Percentiles rank a stretch among this genome's conserved stretches.
phyloP scores from a whole-genome alignment of 352 stramenopile species.

The Pythium angustatum region DNA sequence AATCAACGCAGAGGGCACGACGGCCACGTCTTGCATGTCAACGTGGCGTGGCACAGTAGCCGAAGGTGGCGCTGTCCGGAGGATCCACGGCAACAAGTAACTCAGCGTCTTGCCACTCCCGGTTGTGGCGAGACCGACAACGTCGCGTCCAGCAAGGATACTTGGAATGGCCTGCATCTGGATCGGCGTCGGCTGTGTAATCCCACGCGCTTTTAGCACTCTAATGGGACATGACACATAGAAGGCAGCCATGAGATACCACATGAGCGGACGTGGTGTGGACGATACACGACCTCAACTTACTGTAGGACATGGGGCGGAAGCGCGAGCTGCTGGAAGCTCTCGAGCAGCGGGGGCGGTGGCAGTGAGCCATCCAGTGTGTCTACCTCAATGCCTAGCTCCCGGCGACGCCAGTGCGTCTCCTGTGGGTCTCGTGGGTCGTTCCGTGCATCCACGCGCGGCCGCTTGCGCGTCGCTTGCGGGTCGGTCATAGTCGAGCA shows the following conservation, averaged over 20 bases:
- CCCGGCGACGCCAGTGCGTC: constrained; percentile 47
- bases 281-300: not conserved
- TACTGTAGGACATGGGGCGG: constrained; percentile 28
- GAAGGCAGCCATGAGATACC: not conserved
- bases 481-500: no score
- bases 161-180: constrained; percentile 95
- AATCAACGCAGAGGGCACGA: constrained; percentile 69
- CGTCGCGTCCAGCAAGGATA: constrained; percentile 83
- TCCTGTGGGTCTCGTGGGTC: constrained; percentile 33
- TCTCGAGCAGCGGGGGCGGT: constrained; percentile 30
- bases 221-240: constrained; percentile 14
- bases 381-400: constrained; percentile 49
- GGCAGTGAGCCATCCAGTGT: constrained; percentile 24
- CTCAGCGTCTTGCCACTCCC: constrained; percentile 95
- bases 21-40: constrained; percentile 29
- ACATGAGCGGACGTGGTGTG: not conserved
- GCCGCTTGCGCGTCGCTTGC: not conserved
- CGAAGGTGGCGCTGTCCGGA: not conserved
- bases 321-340: constrained; percentile 43
- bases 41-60: constrained; percentile 32
- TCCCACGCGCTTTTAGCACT: constrained; percentile 34
- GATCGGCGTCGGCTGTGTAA: constrained; percentile 93
- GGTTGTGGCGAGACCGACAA: constrained; percentile 93
- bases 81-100: constrained; percentile 94
- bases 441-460: not conserved